phyloP scores from a whole-genome alignment of 345 rosid species.

The Hibiscus tridactylites region DNA sequence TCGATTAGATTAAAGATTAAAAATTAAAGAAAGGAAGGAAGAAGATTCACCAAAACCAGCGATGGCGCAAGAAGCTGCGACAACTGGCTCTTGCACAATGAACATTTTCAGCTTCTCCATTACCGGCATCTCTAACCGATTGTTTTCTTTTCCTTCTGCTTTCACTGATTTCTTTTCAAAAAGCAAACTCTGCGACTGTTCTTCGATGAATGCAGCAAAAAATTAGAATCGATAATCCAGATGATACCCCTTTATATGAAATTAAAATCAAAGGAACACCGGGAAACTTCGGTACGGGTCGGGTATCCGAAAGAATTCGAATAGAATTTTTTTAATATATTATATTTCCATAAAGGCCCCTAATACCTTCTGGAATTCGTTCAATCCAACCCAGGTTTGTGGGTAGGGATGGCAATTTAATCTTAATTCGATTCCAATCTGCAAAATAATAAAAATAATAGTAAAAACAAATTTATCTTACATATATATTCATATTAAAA shows the following conservation, averaged over 20 bases:
- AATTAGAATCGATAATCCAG: not conserved
- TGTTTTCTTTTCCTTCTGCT: not conserved
- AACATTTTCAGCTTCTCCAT: constrained; percentile 83
- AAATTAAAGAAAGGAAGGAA: not conserved
- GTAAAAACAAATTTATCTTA: too few species aligned
- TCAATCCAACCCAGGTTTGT: too few species aligned
- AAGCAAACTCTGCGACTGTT: too few species aligned
- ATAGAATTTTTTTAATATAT: too few species aligned
- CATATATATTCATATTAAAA: too few species aligned
- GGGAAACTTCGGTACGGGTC: not conserved
- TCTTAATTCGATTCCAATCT: too few species aligned
- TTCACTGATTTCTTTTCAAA: not conserved
- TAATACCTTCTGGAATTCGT: too few species aligned
- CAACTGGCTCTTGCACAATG: constrained; percentile 84
- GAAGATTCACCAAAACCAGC: constrained; percentile 60
- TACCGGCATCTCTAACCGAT: constrained; percentile 33
- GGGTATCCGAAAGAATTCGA: not conserved
- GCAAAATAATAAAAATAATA: too few species aligned
- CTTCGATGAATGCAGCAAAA: not conserved
- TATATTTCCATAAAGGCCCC: too few species aligned
- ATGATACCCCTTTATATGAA: not conserved
- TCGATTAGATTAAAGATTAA: not conserved
- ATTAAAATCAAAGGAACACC: not conserved
- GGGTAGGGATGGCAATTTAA: too few species aligned
- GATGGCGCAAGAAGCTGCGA: constrained; percentile 80